phyloP scores from a whole-genome alignment of 495 filamentous ascomycete species.

The Entonaema liquescens region DNA sequence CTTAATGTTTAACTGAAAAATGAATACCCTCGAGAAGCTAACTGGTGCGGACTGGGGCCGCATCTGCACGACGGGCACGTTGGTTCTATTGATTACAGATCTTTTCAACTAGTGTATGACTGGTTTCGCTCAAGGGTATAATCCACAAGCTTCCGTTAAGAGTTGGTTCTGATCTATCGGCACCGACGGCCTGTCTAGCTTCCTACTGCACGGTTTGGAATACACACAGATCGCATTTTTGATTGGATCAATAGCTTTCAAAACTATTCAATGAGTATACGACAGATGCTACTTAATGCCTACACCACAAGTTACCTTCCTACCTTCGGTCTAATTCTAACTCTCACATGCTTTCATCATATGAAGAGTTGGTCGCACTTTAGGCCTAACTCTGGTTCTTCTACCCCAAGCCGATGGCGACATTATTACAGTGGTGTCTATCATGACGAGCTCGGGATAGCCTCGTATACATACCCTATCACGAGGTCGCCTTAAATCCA shows the following conservation, averaged over 20 bases:
- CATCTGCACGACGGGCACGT: not conserved
- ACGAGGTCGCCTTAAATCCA: conserved; percentile 1
- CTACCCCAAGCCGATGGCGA: not conserved
- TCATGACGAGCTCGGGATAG: not conserved
- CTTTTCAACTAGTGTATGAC: too few species aligned
- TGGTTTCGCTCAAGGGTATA: not conserved
- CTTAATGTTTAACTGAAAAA: not conserved
- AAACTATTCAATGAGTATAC: not conserved
- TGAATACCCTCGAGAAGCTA: conserved; percentile 13
- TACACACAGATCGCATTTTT: not conserved
- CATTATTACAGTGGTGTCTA: not conserved
- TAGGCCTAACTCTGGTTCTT: not conserved
- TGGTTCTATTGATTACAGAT: not conserved
- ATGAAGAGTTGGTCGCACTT: not conserved
- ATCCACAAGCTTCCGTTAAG: not conserved
- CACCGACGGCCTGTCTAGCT: not conserved
- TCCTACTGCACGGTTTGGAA: not conserved
- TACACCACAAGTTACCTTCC: not conserved
- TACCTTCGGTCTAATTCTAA: not conserved
- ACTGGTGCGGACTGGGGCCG: not conserved
- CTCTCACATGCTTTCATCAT: not conserved
- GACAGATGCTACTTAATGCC: not conserved
- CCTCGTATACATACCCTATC: conserved; percentile 1
- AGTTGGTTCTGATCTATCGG: not conserved
- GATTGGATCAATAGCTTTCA: not conserved